A percentile compares a stretch with the other conserved stretches of the same genome.
Conservation (phyloP, 2,329 filamentous ascomycete species). For the Teratosphaeria nubilosa region DNA sequence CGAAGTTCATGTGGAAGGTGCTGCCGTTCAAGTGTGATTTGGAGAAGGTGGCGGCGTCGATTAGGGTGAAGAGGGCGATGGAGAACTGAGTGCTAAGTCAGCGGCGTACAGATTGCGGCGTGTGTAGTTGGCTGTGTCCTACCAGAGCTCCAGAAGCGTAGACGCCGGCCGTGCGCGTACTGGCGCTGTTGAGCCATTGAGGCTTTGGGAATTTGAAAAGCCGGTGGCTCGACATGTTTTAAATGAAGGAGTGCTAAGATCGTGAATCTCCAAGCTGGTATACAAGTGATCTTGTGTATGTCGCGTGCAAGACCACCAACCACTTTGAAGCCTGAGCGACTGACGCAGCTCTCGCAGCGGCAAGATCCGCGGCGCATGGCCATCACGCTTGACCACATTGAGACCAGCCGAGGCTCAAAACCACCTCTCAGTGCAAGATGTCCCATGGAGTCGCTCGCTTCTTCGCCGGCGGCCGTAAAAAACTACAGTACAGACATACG, state of each 20-base stretch:
- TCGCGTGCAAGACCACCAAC: background rate
- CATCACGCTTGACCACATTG: background rate
- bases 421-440: background rate
- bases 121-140: slow-evolving; percentile 20
- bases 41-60: slow-evolving; percentile 56
- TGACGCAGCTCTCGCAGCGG: background rate
- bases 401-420: background rate
- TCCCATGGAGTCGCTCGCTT: background rate
- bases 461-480: background rate
- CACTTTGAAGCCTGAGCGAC: background rate
- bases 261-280: background rate
- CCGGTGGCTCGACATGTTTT: slow-evolving; percentile 30
- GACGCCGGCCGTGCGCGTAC: slow-evolving; percentile 54
- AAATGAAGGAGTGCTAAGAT: background rate
- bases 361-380: background rate
- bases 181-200: slow-evolving; percentile 56
- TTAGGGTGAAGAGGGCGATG: slow-evolving; percentile 58
- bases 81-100: slow-evolving; percentile 45
- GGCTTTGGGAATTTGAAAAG: slow-evolving; percentile 60
- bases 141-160: slow-evolving; percentile 58
- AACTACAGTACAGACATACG: background rate
- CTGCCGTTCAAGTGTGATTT: slow-evolving; percentile 52
- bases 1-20: slow-evolving; percentile 52
- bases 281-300: background rate
- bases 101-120: background rate